Conservation (phyloP, 441 rosid genomes). For the Metrosideros polymorpha region DNA sequence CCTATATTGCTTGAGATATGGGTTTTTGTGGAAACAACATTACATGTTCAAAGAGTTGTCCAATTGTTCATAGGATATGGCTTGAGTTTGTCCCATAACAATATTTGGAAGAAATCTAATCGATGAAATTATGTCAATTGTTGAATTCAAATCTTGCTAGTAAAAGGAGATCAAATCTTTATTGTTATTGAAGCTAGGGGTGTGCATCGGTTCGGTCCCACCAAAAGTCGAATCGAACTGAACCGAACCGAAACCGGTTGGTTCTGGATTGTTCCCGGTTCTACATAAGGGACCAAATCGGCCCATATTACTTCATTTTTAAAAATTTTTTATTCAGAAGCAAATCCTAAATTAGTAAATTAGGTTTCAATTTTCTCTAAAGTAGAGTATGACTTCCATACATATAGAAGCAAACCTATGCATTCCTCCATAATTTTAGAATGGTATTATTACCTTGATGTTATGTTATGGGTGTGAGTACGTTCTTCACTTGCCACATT, state of each 20-base stretch:
- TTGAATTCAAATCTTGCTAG: not conserved
- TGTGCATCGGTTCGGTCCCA: not conserved
- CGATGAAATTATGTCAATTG: not conserved
- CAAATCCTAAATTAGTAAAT: not conserved
- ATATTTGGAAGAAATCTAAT: not conserved
- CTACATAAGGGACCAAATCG: no score
- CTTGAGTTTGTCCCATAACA: not conserved
- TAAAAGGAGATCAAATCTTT: not conserved
- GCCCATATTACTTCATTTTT: not conserved
- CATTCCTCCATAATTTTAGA: not conserved
- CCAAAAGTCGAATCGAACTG: accelerated
- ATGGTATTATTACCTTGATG: no score
- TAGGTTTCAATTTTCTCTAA: not conserved
- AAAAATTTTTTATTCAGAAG: not conserved
- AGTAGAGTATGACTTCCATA: not conserved
- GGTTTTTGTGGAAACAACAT: not conserved
- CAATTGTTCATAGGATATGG: not conserved
- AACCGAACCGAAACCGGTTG: no score
- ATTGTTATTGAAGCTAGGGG: not conserved
- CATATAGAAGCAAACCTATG: not conserved
- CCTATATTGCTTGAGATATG: not conserved
- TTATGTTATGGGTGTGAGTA: no score
- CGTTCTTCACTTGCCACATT: no score
- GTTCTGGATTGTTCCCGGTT: no score
- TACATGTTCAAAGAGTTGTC: not conserved